Percentiles rank a stretch among this genome's conserved stretches.
Evolutionary conservation across 2,329 filamentous ascomycete species (phyloP).

Genomic region (Volutella citrinella): DNA sequence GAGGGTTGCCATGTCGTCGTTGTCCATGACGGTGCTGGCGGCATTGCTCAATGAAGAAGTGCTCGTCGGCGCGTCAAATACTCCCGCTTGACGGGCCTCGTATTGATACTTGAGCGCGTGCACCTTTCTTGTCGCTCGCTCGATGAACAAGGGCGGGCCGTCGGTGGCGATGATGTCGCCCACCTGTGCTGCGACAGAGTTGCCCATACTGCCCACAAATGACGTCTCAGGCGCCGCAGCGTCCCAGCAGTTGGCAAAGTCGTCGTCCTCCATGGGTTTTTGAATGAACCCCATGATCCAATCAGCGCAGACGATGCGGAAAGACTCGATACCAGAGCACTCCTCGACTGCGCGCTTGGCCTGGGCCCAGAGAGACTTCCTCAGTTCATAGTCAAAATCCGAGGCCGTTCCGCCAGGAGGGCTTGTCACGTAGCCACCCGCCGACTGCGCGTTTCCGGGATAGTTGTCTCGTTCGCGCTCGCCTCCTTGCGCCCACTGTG

Average conservation of each 20-base stretch:
- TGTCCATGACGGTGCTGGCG: conserved; percentile 7
- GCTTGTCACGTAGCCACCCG: too few species aligned
- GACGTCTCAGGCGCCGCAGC: not conserved
- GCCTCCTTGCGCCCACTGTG: conserved; percentile 40
- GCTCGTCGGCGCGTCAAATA: too few species aligned
- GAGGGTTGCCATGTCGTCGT: conserved; percentile 40
- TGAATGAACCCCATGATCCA: conserved; percentile 37
- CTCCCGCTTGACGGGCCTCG: conserved; percentile 15
- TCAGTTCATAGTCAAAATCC: too few species aligned
- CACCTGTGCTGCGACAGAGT: not conserved
- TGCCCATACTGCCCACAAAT: too few species aligned
- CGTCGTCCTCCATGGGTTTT: conserved; percentile 24
- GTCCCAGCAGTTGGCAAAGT: conserved; percentile 1
- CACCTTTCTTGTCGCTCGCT: conserved; percentile 22
- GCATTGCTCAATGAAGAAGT: too few species aligned
- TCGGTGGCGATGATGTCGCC: conserved; percentile 2
- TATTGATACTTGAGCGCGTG: conserved; percentile 25
- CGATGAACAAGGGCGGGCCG: conserved; percentile 13
- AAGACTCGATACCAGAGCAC: conserved; percentile 33
- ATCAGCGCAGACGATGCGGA: conserved; percentile 35
- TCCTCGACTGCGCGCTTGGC: conserved; percentile 32
- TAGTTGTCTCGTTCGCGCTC: conserved; percentile 25
- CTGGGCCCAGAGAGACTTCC: conserved; percentile 37
- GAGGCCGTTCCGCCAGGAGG: too few species aligned
- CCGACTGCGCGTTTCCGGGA: too few species aligned